Percentiles rank a stretch among this genome's conserved stretches.
Conservation (phyloP, 306 rosid genomes). For the Lathyrus aphaca region DNA sequence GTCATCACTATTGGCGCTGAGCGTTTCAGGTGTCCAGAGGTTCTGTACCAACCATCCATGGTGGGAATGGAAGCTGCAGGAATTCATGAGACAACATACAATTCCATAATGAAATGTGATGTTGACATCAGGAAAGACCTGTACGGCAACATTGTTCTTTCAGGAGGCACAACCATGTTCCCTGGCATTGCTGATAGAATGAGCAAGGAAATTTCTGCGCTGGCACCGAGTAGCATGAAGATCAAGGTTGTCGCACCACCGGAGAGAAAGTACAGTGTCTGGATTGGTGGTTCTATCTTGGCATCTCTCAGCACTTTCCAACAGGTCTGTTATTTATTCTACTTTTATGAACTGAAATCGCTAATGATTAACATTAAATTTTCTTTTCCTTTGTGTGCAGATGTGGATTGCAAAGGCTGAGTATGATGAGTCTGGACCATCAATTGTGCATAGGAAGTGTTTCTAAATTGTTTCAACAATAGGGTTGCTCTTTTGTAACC, state of each 20-base stretch:
- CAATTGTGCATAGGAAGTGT: conserved; percentile 60
- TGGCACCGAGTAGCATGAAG: conserved; percentile 63
- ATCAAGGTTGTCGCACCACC: conserved; percentile 65
- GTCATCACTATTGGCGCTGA: conserved; percentile 61
- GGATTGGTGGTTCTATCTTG: conserved; percentile 64
- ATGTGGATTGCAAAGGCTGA: conserved; percentile 64
- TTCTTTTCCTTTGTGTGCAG: conserved; percentile 34
- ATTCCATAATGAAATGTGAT: conserved; percentile 62
- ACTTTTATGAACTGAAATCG: conserved; percentile 7
- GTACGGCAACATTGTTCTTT: conserved; percentile 60
- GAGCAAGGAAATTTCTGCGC: conserved; percentile 62
- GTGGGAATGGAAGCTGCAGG: conserved; percentile 62
- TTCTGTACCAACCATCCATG: conserved; percentile 61
- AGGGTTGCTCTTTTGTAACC: conserved; percentile 45
- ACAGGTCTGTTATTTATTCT: conserved; percentile 35
- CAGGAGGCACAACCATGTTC: conserved; percentile 63
- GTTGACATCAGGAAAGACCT: conserved; percentile 61
- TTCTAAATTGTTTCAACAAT: conserved; percentile 46
- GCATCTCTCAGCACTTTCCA: conserved; percentile 61
- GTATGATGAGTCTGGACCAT: conserved; percentile 58
- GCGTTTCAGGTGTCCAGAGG: conserved; percentile 67
- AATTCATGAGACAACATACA: conserved; percentile 64
- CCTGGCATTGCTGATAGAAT: conserved; percentile 62
- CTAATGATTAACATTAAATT: conserved; percentile 5
- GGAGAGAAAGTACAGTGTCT: conserved; percentile 63